Percentiles rank a stretch among this genome's conserved stretches.
Conservation (phyloP, 2,329 filamentous ascomycete genomes). For the Talaromyces sp. region DNA sequence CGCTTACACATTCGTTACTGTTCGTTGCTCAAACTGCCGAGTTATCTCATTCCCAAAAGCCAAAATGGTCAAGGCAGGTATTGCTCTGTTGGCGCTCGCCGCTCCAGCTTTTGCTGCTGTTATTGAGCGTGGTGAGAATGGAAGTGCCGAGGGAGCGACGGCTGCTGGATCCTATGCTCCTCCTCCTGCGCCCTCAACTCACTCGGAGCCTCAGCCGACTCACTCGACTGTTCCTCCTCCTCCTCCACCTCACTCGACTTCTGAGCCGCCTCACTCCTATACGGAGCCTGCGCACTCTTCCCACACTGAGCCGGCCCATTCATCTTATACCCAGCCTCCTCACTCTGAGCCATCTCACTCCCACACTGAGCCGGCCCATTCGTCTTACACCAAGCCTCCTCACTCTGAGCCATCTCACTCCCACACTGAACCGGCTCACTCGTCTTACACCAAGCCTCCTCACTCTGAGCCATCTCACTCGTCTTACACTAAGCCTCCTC, state of each 20-base stretch:
- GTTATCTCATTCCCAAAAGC: background rate
- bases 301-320: background rate
- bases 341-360: constrained; percentile 7
- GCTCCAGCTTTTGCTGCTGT: constrained; percentile 36
- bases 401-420: constrained; percentile 1
- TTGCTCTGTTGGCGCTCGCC: constrained; percentile 36
- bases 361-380: background rate
- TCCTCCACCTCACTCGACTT: constrained; percentile 15
- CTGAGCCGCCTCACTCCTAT: constrained; percentile 4
- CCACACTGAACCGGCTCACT: constrained; percentile 2
- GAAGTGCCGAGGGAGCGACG: constrained; percentile 1
- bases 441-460: background rate
- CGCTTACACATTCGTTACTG: constrained; percentile 25
- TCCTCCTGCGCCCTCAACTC: background rate
- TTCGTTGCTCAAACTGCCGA: constrained; percentile 15
- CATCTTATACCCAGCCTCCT: constrained; percentile 1
- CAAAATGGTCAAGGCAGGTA: constrained; percentile 36
- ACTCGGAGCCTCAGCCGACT: background rate
- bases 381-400: background rate
- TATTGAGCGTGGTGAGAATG: constrained; percentile 23
- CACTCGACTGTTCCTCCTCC: constrained; percentile 10
- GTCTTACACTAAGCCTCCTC: constrained; percentile 1
- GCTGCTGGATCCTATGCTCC: constrained; percentile 13
- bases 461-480: background rate
- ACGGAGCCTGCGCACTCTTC: background rate